Evolutionary conservation across 2,329 filamentous ascomycete genomes (phyloP).

Genomic region (Chaetomium sp.): DNA sequence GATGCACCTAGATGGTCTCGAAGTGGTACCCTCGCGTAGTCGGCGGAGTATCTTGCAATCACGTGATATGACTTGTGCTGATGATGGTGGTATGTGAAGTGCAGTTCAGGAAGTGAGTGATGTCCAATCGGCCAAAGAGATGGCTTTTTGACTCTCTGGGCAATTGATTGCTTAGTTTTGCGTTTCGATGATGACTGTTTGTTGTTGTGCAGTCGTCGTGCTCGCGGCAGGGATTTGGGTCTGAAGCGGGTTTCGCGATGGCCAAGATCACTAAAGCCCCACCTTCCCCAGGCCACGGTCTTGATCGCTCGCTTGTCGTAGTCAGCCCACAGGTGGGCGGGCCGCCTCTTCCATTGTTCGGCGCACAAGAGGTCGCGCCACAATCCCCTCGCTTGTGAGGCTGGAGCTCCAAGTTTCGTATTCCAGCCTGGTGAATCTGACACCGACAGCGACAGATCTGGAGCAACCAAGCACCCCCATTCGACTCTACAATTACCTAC

Average conservation of each 20-base stretch:
- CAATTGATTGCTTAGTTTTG: not conserved
- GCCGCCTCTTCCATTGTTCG: not conserved
- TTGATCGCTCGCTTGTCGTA: not conserved
- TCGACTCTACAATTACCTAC: not conserved
- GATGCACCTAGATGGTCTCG: slow-evolving; percentile 2
- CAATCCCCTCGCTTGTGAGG: slow-evolving; percentile 7
- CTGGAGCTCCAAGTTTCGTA: slow-evolving; percentile 9
- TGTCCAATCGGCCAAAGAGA: not conserved
- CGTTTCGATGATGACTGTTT: not conserved
- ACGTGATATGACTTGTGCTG: slow-evolving; percentile 17
- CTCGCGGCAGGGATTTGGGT: not conserved
- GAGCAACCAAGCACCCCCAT: not conserved
- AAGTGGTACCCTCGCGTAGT: not conserved
- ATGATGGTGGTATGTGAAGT: not conserved
- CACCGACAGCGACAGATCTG: not conserved
- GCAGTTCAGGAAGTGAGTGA: not conserved
- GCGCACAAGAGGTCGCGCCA: slow-evolving; percentile 1
- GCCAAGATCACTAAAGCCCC: slow-evolving; percentile 5
- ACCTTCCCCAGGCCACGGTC: slow-evolving; percentile 8
- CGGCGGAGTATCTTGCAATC: not conserved
- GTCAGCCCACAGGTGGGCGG: slow-evolving; percentile 1
- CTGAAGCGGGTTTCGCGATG: not conserved
- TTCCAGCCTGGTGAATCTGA: slow-evolving; percentile 1
- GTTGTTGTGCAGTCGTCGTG: not conserved
- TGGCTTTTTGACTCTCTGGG: not conserved